Percentiles rank a stretch among this genome's conserved stretches.
These are phyloP conservation scores for Sugiyamaella qingdaonensis DNA, from an alignment of 805 yeast species.

Conservation along the genomic window DNA sequence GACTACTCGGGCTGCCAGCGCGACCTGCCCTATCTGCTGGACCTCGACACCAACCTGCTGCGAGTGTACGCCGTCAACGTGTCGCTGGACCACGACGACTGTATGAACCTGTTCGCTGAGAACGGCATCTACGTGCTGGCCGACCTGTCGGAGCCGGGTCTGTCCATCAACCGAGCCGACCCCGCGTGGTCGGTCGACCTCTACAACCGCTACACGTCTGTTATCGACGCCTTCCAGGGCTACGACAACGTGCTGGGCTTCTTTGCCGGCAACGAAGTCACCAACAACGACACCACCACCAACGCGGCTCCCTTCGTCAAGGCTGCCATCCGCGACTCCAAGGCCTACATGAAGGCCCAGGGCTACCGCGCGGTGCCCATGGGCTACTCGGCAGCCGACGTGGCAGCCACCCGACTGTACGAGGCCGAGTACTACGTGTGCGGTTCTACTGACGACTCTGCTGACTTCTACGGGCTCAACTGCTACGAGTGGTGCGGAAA, in stretches of 20 bases:
- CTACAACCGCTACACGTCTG: conserved; percentile 72
- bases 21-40: conserved; percentile 71
- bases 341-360: conserved; percentile 62
- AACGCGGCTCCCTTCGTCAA: conserved; percentile 91
- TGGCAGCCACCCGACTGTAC: conserved; percentile 67
- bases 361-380: conserved; percentile 80
- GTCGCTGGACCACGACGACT: conserved; percentile 61
- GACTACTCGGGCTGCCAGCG: conserved; percentile 66
- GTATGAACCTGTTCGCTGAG: conserved; percentile 69
- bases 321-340: conserved; percentile 91
- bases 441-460: conserved; percentile 57
- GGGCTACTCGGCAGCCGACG: conserved; percentile 92
- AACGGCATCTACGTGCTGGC: conserved; percentile 91
- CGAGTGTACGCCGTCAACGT: conserved; percentile 87
- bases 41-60: conserved; percentile 69
- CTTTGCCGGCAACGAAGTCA: conserved; percentile 97
- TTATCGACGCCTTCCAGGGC: conserved; percentile 71
- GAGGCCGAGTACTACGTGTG: conserved; percentile 85
- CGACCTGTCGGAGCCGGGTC: conserved; percentile 82
- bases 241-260: conserved; percentile 85
- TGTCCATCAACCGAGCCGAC: conserved; percentile 67
- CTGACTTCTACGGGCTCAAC: conserved; percentile 79
- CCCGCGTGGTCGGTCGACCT: conserved; percentile 77
- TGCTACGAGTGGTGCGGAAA: conserved; percentile 87
- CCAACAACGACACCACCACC: conserved; percentile 76